Evolutionary conservation across 192 early-diverging fungal species (phyloP).

Genomic region (Pilaira anomala): DNA sequence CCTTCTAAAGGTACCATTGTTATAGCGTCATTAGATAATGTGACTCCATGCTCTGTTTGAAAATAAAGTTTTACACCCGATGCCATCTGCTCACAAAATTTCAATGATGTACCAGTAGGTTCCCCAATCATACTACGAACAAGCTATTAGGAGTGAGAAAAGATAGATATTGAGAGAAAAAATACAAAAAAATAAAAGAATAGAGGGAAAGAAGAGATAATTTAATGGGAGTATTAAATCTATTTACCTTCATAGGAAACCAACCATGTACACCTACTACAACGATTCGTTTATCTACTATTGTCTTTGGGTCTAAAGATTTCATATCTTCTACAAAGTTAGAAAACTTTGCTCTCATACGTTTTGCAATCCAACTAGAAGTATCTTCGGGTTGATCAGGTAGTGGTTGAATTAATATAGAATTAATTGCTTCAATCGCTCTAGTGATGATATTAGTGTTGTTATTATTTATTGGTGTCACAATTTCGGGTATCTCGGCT

Average conservation of each 20-base stretch:
- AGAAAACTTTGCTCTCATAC: background rate
- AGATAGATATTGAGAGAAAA: no score
- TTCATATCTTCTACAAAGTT: conserved; percentile 12
- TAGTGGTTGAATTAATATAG: background rate
- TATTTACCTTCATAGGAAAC: conserved; percentile 67
- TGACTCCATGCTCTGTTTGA: conserved; percentile 44
- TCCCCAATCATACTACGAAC: conserved; percentile 81
- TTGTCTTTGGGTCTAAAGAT: background rate
- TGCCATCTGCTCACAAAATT: conserved; percentile 89
- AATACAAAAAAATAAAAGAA: no score
- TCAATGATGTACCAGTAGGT: conserved; percentile 87
- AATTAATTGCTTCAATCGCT: conserved; percentile 6
- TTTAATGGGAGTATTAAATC: no score
- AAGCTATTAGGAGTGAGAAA: conserved; percentile 30
- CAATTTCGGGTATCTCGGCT: background rate
- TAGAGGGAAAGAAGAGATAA: background rate
- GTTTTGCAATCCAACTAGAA: conserved; percentile 3
- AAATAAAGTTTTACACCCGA: conserved; percentile 62
- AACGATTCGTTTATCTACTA: conserved; percentile 51
- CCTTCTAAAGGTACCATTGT: conserved; percentile 85
- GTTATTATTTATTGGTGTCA: background rate
- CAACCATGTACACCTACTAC: conserved; percentile 90
- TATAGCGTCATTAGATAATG: conserved; percentile 47
- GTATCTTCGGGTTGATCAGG: background rate
- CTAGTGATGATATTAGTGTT: conserved; percentile 2